A percentile compares a stretch with the other conserved stretches of the same genome.
Evolutionary conservation across 345 rosid genomes (phyloP).

Genomic region (Sisymbrium irio): DNA sequence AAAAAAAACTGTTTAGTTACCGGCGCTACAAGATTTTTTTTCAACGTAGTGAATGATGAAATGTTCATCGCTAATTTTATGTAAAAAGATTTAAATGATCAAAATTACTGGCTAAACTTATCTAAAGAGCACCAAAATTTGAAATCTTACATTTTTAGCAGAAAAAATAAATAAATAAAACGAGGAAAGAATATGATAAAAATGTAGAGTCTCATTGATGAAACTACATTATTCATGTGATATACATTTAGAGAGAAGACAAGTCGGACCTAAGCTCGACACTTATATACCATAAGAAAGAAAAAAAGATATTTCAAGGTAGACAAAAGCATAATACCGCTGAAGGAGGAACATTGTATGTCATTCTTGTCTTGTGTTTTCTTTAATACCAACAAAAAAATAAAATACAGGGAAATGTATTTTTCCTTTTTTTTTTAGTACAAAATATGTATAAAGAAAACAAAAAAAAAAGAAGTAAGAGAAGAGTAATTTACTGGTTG

Average conservation of each 20-base stretch:
- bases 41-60: not conserved
- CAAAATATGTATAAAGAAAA: constrained; percentile 30
- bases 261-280: not conserved
- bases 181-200: not conserved
- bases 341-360: constrained; percentile 5
- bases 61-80: not conserved
- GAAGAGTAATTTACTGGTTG: constrained; percentile 1
- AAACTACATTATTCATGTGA: constrained; percentile 20
- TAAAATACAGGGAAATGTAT: constrained; percentile 30
- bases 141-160: not conserved
- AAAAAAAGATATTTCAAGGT: not conserved
- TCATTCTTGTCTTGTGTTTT: constrained; percentile 31
- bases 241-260: not conserved
- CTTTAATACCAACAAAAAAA: constrained; percentile 4
- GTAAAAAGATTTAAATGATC: not conserved
- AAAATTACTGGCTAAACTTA: not conserved
- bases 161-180: too few relatives aligned
- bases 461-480: not conserved
- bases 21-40: not conserved
- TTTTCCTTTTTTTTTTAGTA: not conserved
- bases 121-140: not conserved
- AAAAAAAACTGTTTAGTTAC: not conserved
- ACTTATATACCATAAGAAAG: not conserved
- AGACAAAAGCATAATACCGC: constrained; percentile 11
- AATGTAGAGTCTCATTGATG: constrained; percentile 1